Conservation (phyloP, 169 alveolate species). For the Eimeria necatrix region DNA sequence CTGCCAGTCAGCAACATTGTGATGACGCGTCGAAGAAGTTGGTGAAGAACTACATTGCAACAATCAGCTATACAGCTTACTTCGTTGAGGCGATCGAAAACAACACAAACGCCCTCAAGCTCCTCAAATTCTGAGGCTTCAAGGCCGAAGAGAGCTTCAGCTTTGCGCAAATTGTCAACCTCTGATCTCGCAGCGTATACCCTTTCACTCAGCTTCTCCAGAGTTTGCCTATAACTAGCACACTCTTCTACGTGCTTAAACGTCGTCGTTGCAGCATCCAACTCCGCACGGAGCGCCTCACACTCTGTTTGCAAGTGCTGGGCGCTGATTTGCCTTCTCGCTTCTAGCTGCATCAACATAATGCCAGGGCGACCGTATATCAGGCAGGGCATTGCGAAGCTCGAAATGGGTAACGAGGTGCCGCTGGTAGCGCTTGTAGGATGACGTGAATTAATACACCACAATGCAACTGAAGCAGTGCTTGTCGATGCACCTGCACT, state of each 20-base stretch:
- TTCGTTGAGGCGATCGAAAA: conserved; percentile 64
- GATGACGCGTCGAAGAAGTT: no score
- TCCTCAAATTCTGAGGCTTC: conserved; percentile 75
- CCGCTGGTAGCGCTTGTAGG: no score
- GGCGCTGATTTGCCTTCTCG: conserved; percentile 60
- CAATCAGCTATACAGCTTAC: background rate
- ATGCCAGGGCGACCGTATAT: background rate
- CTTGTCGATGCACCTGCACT: no score
- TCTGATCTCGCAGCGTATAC: conserved; percentile 58
- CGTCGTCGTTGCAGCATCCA: conserved; percentile 32
- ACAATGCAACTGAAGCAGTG: no score
- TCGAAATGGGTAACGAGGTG: no score
- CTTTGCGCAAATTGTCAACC: conserved; percentile 67
- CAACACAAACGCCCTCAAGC: conserved; percentile 60
- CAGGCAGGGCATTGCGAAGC: no score
- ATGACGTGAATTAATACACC: no score
- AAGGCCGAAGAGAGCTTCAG: conserved; percentile 78
- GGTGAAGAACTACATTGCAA: no score
- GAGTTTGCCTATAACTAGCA: background rate
- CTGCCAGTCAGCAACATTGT: no score
- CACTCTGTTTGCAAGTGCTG: conserved; percentile 52
- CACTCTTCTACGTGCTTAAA: conserved; percentile 54
- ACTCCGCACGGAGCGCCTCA: conserved; percentile 27
- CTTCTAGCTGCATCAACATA: conserved; percentile 69
- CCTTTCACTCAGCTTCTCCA: conserved; percentile 23